Base-by-base conservation (phyloP, 768 basidiomycete genomes). In the Austroboletus eburneus region DNA sequence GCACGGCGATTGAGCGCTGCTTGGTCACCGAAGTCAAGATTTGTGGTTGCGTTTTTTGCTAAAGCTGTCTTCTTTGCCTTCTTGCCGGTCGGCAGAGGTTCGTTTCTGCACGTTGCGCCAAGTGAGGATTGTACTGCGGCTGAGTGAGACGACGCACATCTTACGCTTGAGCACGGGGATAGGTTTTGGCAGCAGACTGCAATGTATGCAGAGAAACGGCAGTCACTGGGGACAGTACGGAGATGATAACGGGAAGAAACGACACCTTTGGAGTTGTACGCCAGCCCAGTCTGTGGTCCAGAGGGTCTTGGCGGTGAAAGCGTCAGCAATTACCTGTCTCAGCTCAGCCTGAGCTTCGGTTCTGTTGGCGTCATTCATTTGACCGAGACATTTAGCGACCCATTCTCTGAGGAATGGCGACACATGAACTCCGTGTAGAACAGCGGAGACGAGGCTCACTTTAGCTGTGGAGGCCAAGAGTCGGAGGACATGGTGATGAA, bases 231-330 rank as follows among this genome's bases (percentile, higher is more conserved):
- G 57, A 43, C 42, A 43, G 47, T 24, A 49, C 46, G 32, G 22
- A 42, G 42, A 49, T 29, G 9, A 48, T 12, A 33, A 36, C 25
- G 20, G 17, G 38, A 22, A 34, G 42, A 45, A 20, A 47, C 42
- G 46, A 44, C 46, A 93, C 94, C 87, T 87, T 73, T 90, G 77
- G 45, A 99, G 74, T 68, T 95, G 87, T 27, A 93, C 79, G 25
- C 79, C 84, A 9, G 77, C 71, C 96, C 96, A 99, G 66, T 98
- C 91, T 47, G 87, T 95, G n/a, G 89, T 87, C 81, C 89, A 87
- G 21, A 98, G 75, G 2, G 86, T 79, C 64, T 88, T 83, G 61
- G 81, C 76, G 51, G 81, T 76, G 71, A 91, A 95, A 68, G 92
- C 85, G 57, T 92, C 81, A 79, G 88, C 86, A 68, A 99, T 96